Base-by-base conservation (phyloP, 2,329 filamentous ascomycete genomes). In the Colletotrichum australisinense region DNA sequence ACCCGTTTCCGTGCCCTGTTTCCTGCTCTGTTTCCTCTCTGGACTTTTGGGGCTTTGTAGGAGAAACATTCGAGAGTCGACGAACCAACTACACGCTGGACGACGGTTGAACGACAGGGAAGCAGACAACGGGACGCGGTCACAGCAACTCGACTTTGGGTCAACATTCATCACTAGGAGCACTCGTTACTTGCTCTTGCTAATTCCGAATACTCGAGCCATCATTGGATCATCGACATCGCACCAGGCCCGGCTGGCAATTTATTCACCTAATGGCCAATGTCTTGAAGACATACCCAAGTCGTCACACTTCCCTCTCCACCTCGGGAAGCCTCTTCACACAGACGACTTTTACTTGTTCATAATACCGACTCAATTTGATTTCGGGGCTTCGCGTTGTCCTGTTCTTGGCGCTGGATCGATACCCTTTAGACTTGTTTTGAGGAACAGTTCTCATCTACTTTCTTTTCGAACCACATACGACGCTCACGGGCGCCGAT, bases 211-310 rank as follows among this genome's bases (percentile, higher is more conserved):
- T 32, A n/a, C 63, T 72, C 22, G 55, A 46, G 60, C 66, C 55
- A 63, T 53, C 58, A 59, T 60, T 42, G 46, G 32, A 63, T 46
- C 30, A 24, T 69, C 70, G 26, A 73, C 26, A 14, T 26, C 49
- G 22, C 24, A 35, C 46, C 32, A 28, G 60, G 55, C 56, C 42
- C 56, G 67, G 49, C 56, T 62, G 35, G 26, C 62, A 70, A 35
- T 62, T 49, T 57, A 9, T 24, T 42, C 55, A 60, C 58, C 72
- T 74, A 67, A 74, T 74, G 72, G 72, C 72, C 62, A 56, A 72
- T 59, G 63, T 55, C 42, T 68, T 59, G 57, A 5, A 49, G 49
- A 28, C 63, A 72, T 55, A 52, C 30, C 57, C 46, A 38, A 74
- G 63, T 59, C 58, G 57, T 67, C 30, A 60, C 49, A 70, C 57